Evolutionary conservation across 352 stramenopile species (phyloP).

Genomic region (Phytophthora megakarya): DNA sequence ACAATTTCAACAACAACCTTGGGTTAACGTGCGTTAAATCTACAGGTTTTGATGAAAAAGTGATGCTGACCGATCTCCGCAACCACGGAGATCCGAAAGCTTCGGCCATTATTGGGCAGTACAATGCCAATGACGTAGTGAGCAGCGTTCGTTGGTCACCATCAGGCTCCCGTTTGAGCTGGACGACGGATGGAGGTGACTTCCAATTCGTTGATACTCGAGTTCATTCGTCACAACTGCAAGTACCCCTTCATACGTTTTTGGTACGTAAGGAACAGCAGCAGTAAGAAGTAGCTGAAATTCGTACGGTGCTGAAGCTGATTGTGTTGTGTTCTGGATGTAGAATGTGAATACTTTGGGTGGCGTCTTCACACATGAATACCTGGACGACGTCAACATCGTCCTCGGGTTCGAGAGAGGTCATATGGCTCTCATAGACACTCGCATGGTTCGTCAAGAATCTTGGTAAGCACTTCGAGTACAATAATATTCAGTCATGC

Average conservation of each 20-base stretch:
- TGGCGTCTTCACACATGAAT: conserved; percentile 78
- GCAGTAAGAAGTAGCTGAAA: background rate
- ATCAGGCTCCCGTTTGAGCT: conserved; percentile 56
- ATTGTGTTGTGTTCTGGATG: too few species aligned
- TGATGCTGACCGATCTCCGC: conserved; percentile 72
- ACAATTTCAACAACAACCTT: too few species aligned
- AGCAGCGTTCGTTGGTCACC: conserved; percentile 80
- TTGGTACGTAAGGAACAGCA: conserved; percentile 21
- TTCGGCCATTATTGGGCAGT: conserved; percentile 56
- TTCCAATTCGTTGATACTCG: conserved; percentile 72
- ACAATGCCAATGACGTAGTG: conserved; percentile 76
- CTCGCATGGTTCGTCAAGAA: conserved; percentile 54
- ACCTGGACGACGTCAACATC: conserved; percentile 53
- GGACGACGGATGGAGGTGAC: conserved; percentile 81
- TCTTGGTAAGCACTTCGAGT: conserved; percentile 53
- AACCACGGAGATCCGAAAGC: conserved; percentile 41
- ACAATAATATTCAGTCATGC: background rate
- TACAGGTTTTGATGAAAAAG: conserved; percentile 77
- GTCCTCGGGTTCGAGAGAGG: conserved; percentile 72
- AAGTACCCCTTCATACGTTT: conserved; percentile 40
- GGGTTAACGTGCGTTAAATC: too few species aligned
- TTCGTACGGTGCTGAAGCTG: background rate
- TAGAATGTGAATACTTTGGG: conserved; percentile 52
- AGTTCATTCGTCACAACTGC: conserved; percentile 39
- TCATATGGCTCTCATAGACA: conserved; percentile 67